Base-by-base conservation (phyloP, 768 basidiomycete species). In the Thelephora aurantiotincta region DNA sequence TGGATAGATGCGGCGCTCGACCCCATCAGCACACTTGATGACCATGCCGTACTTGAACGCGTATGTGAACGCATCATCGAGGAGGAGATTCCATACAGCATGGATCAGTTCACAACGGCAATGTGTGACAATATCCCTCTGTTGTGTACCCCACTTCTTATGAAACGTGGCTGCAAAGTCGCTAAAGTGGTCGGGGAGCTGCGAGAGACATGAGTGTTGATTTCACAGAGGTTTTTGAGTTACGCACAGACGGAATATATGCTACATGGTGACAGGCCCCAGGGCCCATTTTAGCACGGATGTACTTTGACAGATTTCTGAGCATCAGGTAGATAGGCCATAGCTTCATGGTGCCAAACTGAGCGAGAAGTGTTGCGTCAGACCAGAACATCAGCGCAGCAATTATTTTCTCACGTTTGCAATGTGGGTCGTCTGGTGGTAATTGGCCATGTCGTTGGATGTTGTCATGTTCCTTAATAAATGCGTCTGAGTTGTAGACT, bases 31-130 rank as follows among this genome's bases (percentile, higher is more conserved):
- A 44, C 54, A 66, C 5, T 18, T 20, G 5, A 65, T 37, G 1
- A 64, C 45, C 34, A 60, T 54, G 0, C 63, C 61, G 36, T 62
- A 49, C 5, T 23, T n/a, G 33, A 59, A 63, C 1, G 60, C 61
- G 9, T 58, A 18, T 2, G 54, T 36, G 14, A 63, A 61, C 0
- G 55, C 52, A 0, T 43, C 46, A 35, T 59, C 53, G 0, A 63
- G 51, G 0, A 66, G 44, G 1, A 58, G 5, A 0, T 16, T 16
- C 63, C 60, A 64, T 3, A 58, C 45, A 1, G 50, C 57, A 11
- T 65, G 64, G 46, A 66, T 57, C 3, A 67, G 57, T 35, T 66
- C 60, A 0, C 59, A 58, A 7, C 54, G 45, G 41, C 62, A 61
- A 47, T 68, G 65, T 0, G 58, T 56, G 5, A 66, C 35, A 0